Evolutionary conservation across 2,329 filamentous ascomycete genomes (phyloP), one percentile per base, ranked within the genome.

Genomic region (Kalmusia sp.): DNA sequence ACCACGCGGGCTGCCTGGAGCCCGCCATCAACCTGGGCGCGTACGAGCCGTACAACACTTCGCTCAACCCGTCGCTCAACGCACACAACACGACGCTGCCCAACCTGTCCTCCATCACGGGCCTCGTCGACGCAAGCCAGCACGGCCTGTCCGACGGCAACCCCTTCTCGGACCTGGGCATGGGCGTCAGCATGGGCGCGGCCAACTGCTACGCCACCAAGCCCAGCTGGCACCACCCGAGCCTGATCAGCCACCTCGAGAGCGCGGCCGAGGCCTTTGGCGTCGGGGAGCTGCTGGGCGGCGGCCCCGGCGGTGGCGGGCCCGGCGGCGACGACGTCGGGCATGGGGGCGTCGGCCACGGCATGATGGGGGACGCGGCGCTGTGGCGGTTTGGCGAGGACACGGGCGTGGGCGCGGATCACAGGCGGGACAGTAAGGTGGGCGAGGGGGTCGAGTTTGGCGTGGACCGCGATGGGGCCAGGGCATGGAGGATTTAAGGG

Each of bases 1-100:
- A 69, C 71, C 48, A 70, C 17, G 39, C 54, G 0, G 61, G 58
- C 37, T 68, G 69, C 11, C 76, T 77, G 46, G 74, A 77, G 19
- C 64, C 71, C 0, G 52, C 61, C 11, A 68, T 71, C 37, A 58
- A 66, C 27, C 58, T 72, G 11, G 50, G 54, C 1, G 45, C 53
- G 2, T 72, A 69, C 54, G 61, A 65, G 9, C 4, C 49, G 14
- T 55, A 52, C 30, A 14, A 6, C 5, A n/a, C n/a, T n/a, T n/a
- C n/a, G n/a, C n/a, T n/a, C n/a, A n/a, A n/a, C 12, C 33, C 2
- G 22, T 15, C 28, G 12, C 12, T 14, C 7, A 46, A 48, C 28
- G 57, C 59, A 15, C 48, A 44, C 3, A 50, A 39, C 8, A 35
- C 54, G 51, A 27, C 39, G 9, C 15, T 41, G 49, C 8, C 22